Evolutionary conservation across 176 grass and related monocot genomes (phyloP), one percentile per base, ranked within the genome.

Genomic region (Cymbopogon citratus): DNA sequence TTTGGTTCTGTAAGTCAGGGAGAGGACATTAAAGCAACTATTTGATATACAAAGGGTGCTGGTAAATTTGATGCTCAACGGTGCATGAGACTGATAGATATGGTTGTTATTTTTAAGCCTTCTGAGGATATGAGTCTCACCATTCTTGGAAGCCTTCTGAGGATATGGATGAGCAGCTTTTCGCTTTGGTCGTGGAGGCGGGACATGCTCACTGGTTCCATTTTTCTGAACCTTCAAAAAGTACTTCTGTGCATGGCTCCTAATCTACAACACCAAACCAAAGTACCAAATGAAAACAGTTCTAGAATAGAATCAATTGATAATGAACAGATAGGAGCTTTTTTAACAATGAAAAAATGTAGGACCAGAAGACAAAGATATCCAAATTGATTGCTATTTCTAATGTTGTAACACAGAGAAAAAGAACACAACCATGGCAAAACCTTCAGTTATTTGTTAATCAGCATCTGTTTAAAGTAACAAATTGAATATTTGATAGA

Each of bases 151-250:
- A 26, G 96, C 88, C 77, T 99, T 99, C 65, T 99, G 96, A 66
- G 96, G 96, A 85, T 99, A 99, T 46, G 96, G 96, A 90, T 93
- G 96, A 61, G 89, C 91, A 44, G 96, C 92, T 99, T 99, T 99
- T 65, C 96, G 92, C 85, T 99, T 99, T 60, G 96, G 96, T 56
- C 96, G 87, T 10, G 96, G 96, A 83, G 96, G 96, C 25, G 96
- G 96, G 23, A 99, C 89, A 88, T 99, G 96, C 43, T 93, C 96
- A 25, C 85, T 88, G 36, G 96, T 93, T 69, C 96, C 96, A 86
- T 89, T 99, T 84, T 99, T 99, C 85, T 99, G 96, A 86, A 99
- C 96, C 80, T 95, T 99, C 84, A 99, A 48, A 87, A 99, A 95
- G 45, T 99, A 99, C 67, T 99, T 99, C 73, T 99, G 96, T 49